A percentile compares a stretch with the other conserved stretches of the same genome.
Evolutionary conservation across 768 basidiomycete species (phyloP).

Genomic region (Nidula microcarpa): DNA sequence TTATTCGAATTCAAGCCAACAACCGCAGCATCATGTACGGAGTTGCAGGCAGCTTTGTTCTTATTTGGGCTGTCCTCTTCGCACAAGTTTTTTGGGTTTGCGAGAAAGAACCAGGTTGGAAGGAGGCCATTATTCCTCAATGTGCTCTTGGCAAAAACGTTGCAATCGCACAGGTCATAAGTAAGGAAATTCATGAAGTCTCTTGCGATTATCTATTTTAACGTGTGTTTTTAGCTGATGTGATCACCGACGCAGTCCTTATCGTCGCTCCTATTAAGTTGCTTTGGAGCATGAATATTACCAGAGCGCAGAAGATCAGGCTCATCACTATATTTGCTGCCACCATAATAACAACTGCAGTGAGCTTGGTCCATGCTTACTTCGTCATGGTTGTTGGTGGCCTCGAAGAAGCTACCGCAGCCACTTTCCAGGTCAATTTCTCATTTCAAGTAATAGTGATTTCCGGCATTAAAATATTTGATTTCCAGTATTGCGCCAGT

Average conservation of each 20-base stretch:
- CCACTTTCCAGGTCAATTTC: conserved; percentile 39
- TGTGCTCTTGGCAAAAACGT: background rate
- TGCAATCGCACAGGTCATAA: background rate
- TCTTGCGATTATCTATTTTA: too few species aligned
- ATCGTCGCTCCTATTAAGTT: conserved; percentile 37
- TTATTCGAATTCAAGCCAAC: background rate
- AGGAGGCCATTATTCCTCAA: background rate
- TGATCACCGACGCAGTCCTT: conserved; percentile 35
- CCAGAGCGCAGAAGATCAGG: conserved; percentile 26
- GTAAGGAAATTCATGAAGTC: too few species aligned
- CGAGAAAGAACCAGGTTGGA: background rate
- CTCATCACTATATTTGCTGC: conserved; percentile 41
- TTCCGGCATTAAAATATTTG: too few species aligned
- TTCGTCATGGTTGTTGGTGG: conserved; percentile 21
- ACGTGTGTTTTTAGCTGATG: conserved; percentile 28
- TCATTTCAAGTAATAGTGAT: too few species aligned
- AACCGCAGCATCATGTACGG: background rate
- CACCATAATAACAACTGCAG: conserved; percentile 31
- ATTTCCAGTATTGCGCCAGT: too few species aligned
- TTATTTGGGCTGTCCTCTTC: background rate
- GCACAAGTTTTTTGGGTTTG: background rate
- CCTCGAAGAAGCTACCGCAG: conserved; percentile 17
- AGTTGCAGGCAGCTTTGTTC: background rate
- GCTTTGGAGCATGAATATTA: conserved; percentile 30
- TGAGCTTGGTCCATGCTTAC: conserved; percentile 31